Conservation (phyloP, 192 early-diverging fungal genomes). For the Thamnidium elegans region DNA sequence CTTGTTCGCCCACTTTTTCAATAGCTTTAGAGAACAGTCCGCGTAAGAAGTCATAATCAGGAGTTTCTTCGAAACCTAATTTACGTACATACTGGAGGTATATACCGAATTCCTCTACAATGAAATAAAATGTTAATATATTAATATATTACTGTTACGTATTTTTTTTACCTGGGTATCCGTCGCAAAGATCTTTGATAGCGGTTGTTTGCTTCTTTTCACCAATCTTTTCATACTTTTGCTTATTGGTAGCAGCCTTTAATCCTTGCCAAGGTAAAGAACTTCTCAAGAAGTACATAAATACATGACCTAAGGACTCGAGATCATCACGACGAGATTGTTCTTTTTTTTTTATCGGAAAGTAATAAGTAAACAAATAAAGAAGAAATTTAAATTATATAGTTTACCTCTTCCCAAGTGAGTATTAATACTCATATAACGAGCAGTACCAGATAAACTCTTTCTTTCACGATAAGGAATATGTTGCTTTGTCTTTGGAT, state of each 20-base stretch:
- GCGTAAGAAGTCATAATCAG: constrained; percentile 92
- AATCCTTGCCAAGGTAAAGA: constrained; percentile 96
- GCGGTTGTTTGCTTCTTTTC: constrained; percentile 93
- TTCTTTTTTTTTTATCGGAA: constrained; percentile 50
- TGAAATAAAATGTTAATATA: neutral
- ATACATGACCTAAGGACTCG: constrained; percentile 96
- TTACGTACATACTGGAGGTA: constrained; percentile 86
- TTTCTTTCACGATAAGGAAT: constrained; percentile 98
- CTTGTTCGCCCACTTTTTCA: constrained; percentile 64
- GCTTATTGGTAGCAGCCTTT: constrained; percentile 96
- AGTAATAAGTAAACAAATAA: constrained; percentile 11
- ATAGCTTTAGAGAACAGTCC: constrained; percentile 81
- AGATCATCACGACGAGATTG: constrained; percentile 97
- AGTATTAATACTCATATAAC: constrained; percentile 99
- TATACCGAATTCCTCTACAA: constrained; percentile 79
- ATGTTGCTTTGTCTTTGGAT: constrained; percentile 94
- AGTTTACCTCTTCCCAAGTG: constrained; percentile 84
- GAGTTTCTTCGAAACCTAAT: constrained; percentile 91
- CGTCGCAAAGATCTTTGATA: constrained; percentile 87
- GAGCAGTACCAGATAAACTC: constrained; percentile 90
- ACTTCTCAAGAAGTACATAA: constrained; percentile 97
- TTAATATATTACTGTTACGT: too few relatives aligned
- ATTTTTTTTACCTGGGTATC: constrained; percentile 72
- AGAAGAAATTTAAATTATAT: neutral
- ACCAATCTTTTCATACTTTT: constrained; percentile 99